Evolutionary conservation across 768 basidiomycete species (phyloP).

Genomic region (Termitomyces sp.): DNA sequence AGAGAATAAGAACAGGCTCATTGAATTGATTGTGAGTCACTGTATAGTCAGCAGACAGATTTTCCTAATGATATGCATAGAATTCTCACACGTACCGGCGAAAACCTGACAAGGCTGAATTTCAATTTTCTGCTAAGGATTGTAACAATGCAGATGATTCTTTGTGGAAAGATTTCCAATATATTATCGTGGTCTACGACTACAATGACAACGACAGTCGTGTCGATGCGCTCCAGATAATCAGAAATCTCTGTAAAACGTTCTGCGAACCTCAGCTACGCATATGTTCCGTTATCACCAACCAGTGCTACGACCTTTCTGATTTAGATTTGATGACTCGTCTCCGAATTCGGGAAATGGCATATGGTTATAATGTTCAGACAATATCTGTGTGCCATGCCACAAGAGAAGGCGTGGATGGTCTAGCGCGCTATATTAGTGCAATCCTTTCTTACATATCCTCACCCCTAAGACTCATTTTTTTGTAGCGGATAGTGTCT

Average conservation of each 20-base stretch:
- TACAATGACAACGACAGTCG: neutral
- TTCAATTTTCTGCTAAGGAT: neutral
- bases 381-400: neutral
- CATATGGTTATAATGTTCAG: neutral
- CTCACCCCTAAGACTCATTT: no score
- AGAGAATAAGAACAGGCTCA: neutral
- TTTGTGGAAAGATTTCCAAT: neutral
- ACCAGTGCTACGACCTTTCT: neutral
- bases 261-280: neutral
- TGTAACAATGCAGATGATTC: neutral
- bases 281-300: neutral
- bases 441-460: neutral
- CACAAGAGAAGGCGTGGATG: neutral
- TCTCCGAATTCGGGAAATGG: neutral
- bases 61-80: neutral
- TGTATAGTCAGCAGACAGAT: neutral
- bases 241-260: neutral
- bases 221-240: neutral
- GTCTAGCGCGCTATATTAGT: neutral
- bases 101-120: neutral
- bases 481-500: neutral
- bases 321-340: neutral
- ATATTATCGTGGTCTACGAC: neutral
- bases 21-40: neutral
- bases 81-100: neutral